Base-by-base conservation (phyloP, 1,284 basidiomycete species). In the Termitomyces sp. region DNA sequence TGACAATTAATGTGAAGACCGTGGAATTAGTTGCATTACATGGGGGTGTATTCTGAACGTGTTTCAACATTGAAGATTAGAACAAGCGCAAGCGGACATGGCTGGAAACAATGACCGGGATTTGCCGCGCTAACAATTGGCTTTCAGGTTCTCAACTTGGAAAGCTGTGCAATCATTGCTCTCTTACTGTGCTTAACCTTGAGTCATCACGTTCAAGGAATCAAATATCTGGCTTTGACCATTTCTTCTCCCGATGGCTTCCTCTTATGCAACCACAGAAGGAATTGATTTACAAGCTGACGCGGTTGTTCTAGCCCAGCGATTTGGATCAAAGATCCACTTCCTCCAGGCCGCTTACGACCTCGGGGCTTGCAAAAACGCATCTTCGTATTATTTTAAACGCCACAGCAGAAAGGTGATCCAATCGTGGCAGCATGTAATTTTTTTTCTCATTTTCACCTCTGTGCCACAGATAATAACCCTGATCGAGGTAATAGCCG, bases 341-440 rank as follows among this genome's bases (percentile, higher is more conserved):
- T 67, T 66, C 47, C 58, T 65, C 24, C 57, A 62, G 36, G 64
- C 63, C 15, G 58, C 60, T 17, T 28, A 50, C 19, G 61, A 62
- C 38, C 62, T 67, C 3, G 58, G 54, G 17, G 55, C 62, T 42
- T 66, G 58, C 41, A 51, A 42, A 26, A 43, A 50, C n/a, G 33
- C 61, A 45, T 50, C 61, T 13, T 42, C 59, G 9, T n/a, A 38
- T 44, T 49, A 59, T 50, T 67, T 65, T 50, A 28, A 41, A 36
- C 60, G 60, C 38, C 59, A 64, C 50, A 60, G 64, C 26, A 64
- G 60, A 63, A 67, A 67, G 65, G 66, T 66, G 54, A 45, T 52
- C 34, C 19, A 17, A 55, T 45, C 38, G 33, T 38, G 40, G 36
- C 31, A n/a, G 41, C 38, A 46, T 40, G 9, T 19, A 50, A 42